These are phyloP conservation scores for Lycium barbarum DNA, from an alignment of 257 asterid genomes.

Conservation along the genomic window DNA sequence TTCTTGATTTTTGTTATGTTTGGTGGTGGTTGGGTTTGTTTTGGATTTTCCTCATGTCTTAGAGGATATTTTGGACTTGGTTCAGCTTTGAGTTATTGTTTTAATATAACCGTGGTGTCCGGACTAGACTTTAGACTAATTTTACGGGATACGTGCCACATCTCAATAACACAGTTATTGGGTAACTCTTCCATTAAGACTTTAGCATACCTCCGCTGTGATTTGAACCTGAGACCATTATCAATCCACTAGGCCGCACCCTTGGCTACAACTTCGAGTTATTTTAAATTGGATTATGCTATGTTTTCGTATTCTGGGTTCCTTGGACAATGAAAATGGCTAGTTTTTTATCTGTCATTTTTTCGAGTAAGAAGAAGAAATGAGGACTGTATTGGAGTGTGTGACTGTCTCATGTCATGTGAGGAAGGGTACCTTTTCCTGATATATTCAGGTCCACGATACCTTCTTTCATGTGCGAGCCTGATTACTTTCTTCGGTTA, in stretches of 20 bases:
- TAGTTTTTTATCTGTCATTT: not conserved
- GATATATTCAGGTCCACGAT: not conserved
- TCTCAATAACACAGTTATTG: not conserved
- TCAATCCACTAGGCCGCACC: not conserved
- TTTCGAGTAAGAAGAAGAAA: not conserved
- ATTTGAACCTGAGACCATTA: not conserved
- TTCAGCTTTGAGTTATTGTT: not conserved
- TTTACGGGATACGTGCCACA: too few relatives aligned
- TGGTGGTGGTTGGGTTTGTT: constrained; percentile 22
- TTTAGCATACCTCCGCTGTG: not conserved
- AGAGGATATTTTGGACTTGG: not conserved
- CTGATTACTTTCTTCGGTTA: not conserved
- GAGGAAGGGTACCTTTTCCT: not conserved
- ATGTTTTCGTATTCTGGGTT: not conserved
- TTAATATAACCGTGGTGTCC: not conserved
- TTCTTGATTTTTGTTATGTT: constrained; percentile 3
- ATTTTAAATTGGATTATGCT: not conserved
- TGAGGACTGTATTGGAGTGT: constrained; percentile 17
- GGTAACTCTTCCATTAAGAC: not conserved
- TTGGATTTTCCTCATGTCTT: not conserved
- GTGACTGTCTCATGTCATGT: not conserved
- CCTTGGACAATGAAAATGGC: not conserved
- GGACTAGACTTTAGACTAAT: too few relatives aligned
- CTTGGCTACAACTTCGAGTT: not conserved
- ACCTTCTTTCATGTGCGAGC: not conserved